Conservation (phyloP, 768 basidiomycete species). For the Trametes villosa region DNA sequence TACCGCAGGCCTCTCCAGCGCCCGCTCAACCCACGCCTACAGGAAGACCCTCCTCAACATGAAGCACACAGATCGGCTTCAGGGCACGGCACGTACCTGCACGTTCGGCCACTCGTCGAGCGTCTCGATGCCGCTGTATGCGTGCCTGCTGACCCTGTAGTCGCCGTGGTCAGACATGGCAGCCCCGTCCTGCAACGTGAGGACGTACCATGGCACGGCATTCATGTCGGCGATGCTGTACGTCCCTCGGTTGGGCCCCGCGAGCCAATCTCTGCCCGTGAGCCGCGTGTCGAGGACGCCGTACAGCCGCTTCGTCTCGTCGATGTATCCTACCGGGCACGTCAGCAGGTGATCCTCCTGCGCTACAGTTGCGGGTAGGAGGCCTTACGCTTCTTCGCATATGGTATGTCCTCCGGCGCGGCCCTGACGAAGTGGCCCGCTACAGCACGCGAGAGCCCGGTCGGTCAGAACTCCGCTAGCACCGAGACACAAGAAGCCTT, state of each 20-base stretch:
- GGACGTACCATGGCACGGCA: constrained; percentile 55
- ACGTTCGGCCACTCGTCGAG: constrained; percentile 69
- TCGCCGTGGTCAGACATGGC: neutral
- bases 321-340: constrained; percentile 59
- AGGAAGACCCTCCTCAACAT: neutral
- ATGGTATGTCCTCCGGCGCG: constrained; percentile 71
- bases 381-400: constrained; percentile 61
- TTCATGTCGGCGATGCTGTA: constrained; percentile 40
- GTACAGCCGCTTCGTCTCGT: constrained; percentile 84
- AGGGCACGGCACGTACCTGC: constrained; percentile 46
- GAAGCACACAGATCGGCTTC: too few species aligned
- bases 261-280: constrained; percentile 69
- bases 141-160: constrained; percentile 46
- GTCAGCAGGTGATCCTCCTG: neutral
- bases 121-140: constrained; percentile 52
- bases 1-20: constrained; percentile 21
- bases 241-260: constrained; percentile 55
- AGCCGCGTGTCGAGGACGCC: constrained; percentile 66
- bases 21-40: constrained; percentile 24
- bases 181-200: neutral
- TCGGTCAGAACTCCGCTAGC: neutral
- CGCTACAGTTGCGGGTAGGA: neutral
- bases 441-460: neutral
- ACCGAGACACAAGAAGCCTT: neutral
- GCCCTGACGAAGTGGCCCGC: constrained; percentile 67